Evolutionary conservation across 148 eudicot genomes (phyloP), one percentile per base, ranked within the genome.

Genomic region (Fagopyrum tataricum): DNA sequence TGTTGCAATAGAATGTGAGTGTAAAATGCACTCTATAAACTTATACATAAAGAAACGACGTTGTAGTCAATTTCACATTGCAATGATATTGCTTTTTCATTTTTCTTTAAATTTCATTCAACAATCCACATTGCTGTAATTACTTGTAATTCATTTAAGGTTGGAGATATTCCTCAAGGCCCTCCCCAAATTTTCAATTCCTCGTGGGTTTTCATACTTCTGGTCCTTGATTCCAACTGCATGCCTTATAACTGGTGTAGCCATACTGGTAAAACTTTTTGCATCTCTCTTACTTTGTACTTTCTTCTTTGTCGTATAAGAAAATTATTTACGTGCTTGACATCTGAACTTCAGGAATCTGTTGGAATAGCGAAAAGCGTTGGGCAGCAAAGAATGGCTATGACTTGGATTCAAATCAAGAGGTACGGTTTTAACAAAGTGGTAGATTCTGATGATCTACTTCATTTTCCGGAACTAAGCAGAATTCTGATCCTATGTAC

Each of bases 321-420:
- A 12, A 70, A 44, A 8, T 42, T 31, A 40, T 44, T 73, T 51
- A 46, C 70, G 73, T 72, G 73, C 10, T 18, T 76, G 31, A 18
- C 70, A 44, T 49, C 80, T 75, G 20, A 31, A 76, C 70, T 78
- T 53, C 47, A 92, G 97, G 99, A 92, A 86, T 96, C 97, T 70
- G 97, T 96, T 76, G 99, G 99, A 72, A 96, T 96, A 47, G 99
- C 99, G 24, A 96, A 96, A 92, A 83, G 96, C 99, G 62, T 82
- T 96, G 84, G 84, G 97, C 99, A 72, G 92, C 99, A 77, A 96
- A 92, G 84, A 92, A 96, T 79, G 96, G 99, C 44, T 92, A 96
- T 73, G 99, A 96, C 67, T 77, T 96, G 81, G 97, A 96, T 83
- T 80, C 99, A 73, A 96, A 90, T 79, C 99, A 92, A 83, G 99